Evolutionary conservation across 768 basidiomycete genomes (phyloP).

Genomic region (Paxillus ammoniavirescens): DNA sequence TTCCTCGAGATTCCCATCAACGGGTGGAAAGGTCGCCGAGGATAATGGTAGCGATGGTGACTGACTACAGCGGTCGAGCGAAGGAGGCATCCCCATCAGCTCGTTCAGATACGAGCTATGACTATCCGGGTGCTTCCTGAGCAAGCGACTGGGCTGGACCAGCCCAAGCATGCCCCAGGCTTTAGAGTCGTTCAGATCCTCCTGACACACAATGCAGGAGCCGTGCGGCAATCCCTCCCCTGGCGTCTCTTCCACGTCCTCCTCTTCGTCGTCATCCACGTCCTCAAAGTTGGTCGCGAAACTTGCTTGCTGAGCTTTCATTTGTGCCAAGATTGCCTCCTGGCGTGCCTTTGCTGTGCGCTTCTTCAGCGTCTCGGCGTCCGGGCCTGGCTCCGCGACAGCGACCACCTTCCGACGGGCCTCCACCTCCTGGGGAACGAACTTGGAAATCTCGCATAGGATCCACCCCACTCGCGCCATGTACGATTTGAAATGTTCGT

Average conservation of each 20-base stretch:
- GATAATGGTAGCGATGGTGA: conserved; percentile 26
- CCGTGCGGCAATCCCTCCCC: conserved; percentile 65
- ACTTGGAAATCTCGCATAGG: conserved; percentile 53
- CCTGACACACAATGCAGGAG: conserved; percentile 98
- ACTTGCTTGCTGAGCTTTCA: conserved; percentile 88
- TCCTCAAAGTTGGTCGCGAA: conserved; percentile 81
- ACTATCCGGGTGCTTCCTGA: conserved; percentile 75
- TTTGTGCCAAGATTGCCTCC: conserved; percentile 92
- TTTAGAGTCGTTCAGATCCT: conserved; percentile 71
- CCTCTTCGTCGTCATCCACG: conserved; percentile 65
- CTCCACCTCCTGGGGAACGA: conserved; percentile 58
- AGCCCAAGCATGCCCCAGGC: conserved; percentile 86
- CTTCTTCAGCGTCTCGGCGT: conserved; percentile 72
- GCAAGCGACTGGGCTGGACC: conserved; percentile 82
- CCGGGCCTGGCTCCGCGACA: conserved; percentile 34
- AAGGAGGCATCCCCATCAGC: conserved; percentile 56
- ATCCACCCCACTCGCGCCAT: conserved; percentile 74
- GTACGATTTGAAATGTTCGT: conserved; percentile 72
- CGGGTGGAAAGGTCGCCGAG: conserved; percentile 36
- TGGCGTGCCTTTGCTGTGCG: conserved; percentile 87
- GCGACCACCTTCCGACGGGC: conserved; percentile 46
- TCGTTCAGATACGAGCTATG: conserved; percentile 67
- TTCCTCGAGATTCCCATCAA: conserved; percentile 22
- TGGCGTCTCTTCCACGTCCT: conserved; percentile 43
- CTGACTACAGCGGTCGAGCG: conserved; percentile 56